A percentile compares a stretch with the other conserved stretches of the same genome.
phyloP scores from a whole-genome alignment of 768 basidiomycete genomes.

The Rhizopogon salebrosus region DNA sequence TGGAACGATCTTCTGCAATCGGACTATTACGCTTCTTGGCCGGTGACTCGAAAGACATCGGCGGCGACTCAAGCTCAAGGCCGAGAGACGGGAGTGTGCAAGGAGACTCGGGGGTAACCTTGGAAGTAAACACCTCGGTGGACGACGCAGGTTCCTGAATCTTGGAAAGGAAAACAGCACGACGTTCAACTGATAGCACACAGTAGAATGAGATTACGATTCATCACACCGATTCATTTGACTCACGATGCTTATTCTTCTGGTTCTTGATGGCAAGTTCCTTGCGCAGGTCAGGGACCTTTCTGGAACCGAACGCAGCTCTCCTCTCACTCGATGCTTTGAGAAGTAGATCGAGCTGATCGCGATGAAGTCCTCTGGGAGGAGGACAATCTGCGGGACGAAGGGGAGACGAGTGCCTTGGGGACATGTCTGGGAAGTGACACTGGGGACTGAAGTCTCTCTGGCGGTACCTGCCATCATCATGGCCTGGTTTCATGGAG shows the following conservation, averaged over 20 bases:
- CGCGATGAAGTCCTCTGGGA: slow-evolving; percentile 52
- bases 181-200: slow-evolving; percentile 54
- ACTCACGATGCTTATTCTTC: slow-evolving; percentile 68
- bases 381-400: slow-evolving; percentile 34
- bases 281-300: slow-evolving; percentile 57
- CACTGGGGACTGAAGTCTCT: slow-evolving; percentile 51
- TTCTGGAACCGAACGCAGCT: slow-evolving; percentile 38
- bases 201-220: slow-evolving; percentile 2
- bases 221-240: background rate
- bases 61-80: slow-evolving; percentile 56
- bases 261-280: slow-evolving; percentile 71
- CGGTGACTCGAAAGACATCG: slow-evolving; percentile 51
- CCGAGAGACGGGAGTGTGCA: slow-evolving; percentile 67
- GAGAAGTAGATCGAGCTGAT: slow-evolving; percentile 61
- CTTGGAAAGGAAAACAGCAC: slow-evolving; percentile 71
- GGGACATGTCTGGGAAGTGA: slow-evolving; percentile 34
- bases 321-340: slow-evolving; percentile 56
- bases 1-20: background rate
- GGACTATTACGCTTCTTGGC: background rate
- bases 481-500: slow-evolving; percentile 22
- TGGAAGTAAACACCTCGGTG: slow-evolving; percentile 49
- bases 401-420: slow-evolving; percentile 45
- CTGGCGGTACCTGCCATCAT: slow-evolving; percentile 54
- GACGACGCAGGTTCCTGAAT: slow-evolving; percentile 63
- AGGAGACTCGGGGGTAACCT: slow-evolving; percentile 67